A percentile compares a stretch with the other conserved stretches of the same genome.
These are phyloP conservation scores for Trichoderma simmonsii DNA, from an alignment of 2,329 filamentous ascomycete genomes.

Conservation along the genomic window DNA sequence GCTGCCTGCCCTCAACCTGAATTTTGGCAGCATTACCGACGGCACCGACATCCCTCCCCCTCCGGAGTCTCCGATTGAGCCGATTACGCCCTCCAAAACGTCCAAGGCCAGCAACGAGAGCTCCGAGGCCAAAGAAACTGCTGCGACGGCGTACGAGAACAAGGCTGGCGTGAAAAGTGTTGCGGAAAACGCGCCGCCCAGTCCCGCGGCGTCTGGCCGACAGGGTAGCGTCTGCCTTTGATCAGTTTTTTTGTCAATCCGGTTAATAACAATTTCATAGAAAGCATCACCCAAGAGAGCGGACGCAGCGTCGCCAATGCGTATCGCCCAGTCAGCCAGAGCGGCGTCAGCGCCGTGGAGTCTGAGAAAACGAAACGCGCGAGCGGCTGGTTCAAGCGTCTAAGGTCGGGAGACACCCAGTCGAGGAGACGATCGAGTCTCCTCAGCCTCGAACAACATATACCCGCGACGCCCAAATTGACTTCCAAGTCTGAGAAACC, in stretches of 20 bases:
- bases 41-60: conserved; percentile 60
- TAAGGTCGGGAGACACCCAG: conserved; percentile 43
- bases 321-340: conserved; percentile 49
- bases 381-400: conserved; percentile 58
- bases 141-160: conserved; percentile 40
- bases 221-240: conserved; percentile 56
- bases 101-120: conserved; percentile 24
- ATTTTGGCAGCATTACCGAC: conserved; percentile 58
- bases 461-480: conserved; percentile 32
- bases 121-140: conserved; percentile 16
- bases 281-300: conserved; percentile 44
- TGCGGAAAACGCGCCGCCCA: conserved; percentile 50
- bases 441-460: conserved; percentile 37
- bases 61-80: conserved; percentile 51
- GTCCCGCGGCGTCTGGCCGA: conserved; percentile 50
- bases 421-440: conserved; percentile 30
- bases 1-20: conserved; percentile 52
- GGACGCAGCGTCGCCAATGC: conserved; percentile 34
- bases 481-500: conserved; percentile 48
- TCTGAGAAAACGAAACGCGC: conserved; percentile 52
- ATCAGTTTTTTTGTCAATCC: conserved; percentile 48
- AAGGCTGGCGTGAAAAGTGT: conserved; percentile 47
- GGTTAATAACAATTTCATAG: conserved; percentile 52
- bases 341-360: conserved; percentile 47
- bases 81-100: conserved; percentile 44